Evolutionary conservation across 2,329 filamentous ascomycete species (phyloP), one percentile per base, ranked within the genome.

Genomic region (Exophiala calicioides): DNA sequence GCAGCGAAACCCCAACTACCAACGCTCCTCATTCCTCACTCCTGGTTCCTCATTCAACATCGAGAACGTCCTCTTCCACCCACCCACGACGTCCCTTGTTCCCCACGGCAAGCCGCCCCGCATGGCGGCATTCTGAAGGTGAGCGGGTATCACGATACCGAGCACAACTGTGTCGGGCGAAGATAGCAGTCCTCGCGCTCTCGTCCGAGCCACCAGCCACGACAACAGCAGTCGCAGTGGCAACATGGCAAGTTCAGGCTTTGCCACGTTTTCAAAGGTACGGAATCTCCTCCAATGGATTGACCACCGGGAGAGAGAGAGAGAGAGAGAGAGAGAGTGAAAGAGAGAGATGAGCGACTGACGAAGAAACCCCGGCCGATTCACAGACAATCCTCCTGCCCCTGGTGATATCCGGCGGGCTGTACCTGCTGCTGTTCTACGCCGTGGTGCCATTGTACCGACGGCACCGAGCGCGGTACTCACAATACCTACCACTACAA

Each of bases 381-480:
- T 38, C 16, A 36, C 29, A 90, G 86, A 86, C 83, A 4, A 69
- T 90, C 53, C 65, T 88, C 58, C 70, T 88, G 54, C 86, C 86
- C 24, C 85, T 85, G 42, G 60, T 84, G 61, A 82, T 89, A 61
- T 86, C 86, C 34, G 75, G 89, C 36, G 67, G 79, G 52, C 70
- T 88, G 56, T 90, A 87, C 67, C 66, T 89, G 58, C 47, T 82
- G 47, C 68, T 83, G 46, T 83, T 80, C 45, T 86, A 82, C 64
- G 68, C 83, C 58, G 60, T 88, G 51, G 62, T 87, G 19, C 86
- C 86, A 2, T 62, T 85, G 50, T 86, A 85, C 78, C 82, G 80
- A 36, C 79, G 77, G 46, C 86, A 88, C 66, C 82, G 80, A 54
- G 77, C 77, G 58, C 81, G 85, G 50, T 89, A 89, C 65, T 78